Conservation (phyloP, 2,329 filamentous ascomycete species). For the Fusarium sp. region DNA sequence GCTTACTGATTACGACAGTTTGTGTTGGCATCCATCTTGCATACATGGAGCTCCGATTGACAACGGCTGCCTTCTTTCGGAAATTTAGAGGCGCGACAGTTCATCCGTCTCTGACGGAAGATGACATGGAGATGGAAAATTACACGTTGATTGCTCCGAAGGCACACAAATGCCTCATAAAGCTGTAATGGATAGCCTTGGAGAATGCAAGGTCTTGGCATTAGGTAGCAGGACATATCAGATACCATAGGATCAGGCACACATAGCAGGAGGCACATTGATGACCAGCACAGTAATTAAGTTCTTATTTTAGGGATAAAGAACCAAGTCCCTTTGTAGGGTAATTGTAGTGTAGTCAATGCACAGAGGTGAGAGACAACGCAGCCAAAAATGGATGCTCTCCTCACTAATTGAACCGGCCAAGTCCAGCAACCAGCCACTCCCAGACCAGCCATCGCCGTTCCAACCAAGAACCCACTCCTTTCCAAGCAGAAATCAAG, state of each 20-base stretch:
- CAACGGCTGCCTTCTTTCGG: not conserved
- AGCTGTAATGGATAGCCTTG: not conserved
- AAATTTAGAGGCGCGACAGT: not conserved
- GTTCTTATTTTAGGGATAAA: not conserved
- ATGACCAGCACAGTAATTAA: not conserved
- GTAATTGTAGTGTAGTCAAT: too few species aligned
- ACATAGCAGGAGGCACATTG: not conserved
- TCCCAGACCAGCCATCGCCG: not conserved
- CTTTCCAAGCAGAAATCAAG: not conserved
- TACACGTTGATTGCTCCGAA: slow-evolving; percentile 1
- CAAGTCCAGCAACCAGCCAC: not conserved
- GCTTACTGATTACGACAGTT: not conserved
- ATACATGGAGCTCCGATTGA: slow-evolving; percentile 4
- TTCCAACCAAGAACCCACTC: not conserved
- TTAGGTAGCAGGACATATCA: not conserved
- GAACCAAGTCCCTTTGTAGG: too few species aligned
- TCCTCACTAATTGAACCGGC: not conserved
- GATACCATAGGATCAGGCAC: not conserved
- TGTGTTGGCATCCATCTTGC: slow-evolving; percentile 3
- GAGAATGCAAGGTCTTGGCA: not conserved
- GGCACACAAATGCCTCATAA: not conserved
- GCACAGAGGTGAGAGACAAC: not conserved
- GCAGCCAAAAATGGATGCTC: not conserved
- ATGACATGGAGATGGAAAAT: not conserved
- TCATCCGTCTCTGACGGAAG: not conserved